Percentiles rank a stretch among this genome's conserved stretches.
phyloP scores from a whole-genome alignment of 805 yeast species.

The Zygosaccharomyces rouxii region DNA sequence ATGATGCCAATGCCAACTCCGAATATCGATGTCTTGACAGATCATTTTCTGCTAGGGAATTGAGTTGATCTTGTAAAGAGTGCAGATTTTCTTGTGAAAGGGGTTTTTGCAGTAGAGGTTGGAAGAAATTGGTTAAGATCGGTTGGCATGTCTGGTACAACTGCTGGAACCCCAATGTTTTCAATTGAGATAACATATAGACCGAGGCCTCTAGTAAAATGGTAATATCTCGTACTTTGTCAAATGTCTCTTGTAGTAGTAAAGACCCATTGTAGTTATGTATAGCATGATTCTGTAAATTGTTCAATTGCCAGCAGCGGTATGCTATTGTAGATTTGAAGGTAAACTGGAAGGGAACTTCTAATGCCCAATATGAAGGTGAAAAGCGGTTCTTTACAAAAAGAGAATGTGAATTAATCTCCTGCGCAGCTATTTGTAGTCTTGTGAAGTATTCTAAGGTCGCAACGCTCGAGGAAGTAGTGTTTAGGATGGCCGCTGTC shows the following conservation, averaged over 20 bases:
- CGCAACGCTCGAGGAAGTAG: background rate
- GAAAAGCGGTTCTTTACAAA: background rate
- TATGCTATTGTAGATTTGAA: slow-evolving; percentile 1
- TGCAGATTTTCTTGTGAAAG: background rate
- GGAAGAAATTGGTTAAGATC: background rate
- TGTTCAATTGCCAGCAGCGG: slow-evolving; percentile 2
- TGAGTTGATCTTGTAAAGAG: background rate
- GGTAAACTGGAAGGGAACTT: slow-evolving; percentile 2
- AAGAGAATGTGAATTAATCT: background rate
- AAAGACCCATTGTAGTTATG: background rate
- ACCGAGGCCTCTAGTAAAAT: slow-evolving; percentile 1
- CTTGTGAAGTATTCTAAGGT: background rate
- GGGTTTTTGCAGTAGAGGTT: background rate
- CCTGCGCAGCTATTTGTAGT: background rate
- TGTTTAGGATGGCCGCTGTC: background rate
- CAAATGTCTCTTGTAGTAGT: background rate
- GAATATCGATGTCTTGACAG: background rate
- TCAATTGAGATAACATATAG: slow-evolving; percentile 2
- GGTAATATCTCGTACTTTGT: background rate
- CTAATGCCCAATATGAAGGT: background rate
- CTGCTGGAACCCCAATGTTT: background rate
- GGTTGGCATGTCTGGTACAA: slow-evolving; percentile 1
- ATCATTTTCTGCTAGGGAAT: background rate
- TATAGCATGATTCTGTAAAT: background rate
- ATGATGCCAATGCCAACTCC: background rate